These are phyloP conservation scores for Chlamydomonas schloesseri DNA, from an alignment of 139 green algal species.

Conservation along the genomic window DNA sequence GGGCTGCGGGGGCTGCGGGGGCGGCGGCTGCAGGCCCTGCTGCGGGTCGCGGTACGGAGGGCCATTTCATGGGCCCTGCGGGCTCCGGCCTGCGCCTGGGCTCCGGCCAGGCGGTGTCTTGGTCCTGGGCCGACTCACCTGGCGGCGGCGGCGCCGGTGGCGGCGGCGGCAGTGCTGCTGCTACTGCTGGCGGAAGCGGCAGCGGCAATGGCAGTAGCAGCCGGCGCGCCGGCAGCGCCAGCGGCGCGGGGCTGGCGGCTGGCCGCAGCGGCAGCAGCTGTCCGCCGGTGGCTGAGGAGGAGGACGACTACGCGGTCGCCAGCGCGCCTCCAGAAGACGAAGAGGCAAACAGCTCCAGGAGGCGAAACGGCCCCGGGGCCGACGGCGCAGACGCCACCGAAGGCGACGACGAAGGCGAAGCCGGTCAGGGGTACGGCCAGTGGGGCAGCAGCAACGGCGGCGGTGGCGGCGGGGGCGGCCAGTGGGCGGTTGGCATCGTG, in stretches of 20 bases:
- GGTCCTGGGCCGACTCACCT: not conserved
- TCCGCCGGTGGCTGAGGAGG: too few species aligned
- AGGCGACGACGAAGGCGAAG: not conserved
- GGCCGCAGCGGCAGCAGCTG: too few species aligned
- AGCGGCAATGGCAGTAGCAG: not conserved
- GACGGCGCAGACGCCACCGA: too few species aligned
- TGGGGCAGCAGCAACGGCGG: not conserved
- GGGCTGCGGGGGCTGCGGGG: too few species aligned
- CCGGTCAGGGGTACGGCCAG: not conserved
- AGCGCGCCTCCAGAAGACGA: too few species aligned
- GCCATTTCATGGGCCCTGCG: not conserved
- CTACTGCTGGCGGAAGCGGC: too few species aligned
- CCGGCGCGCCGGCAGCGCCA: not conserved
- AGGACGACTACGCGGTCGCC: too few species aligned
- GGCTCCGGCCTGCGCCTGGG: not conserved
- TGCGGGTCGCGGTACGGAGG: too few species aligned
- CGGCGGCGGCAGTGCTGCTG: too few species aligned
- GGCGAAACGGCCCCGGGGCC: not conserved
- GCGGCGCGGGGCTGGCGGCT: not conserved
- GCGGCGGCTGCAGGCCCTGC: too few species aligned
- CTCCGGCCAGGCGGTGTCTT: not conserved
- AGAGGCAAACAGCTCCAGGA: too few species aligned
- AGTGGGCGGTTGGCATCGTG: conserved; percentile 21
- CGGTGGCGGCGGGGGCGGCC: not conserved
- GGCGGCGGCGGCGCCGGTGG: too few species aligned